These are phyloP conservation scores for Houttuynia cordata DNA, from an alignment of 164 flowering plant species.

Conservation along the genomic window DNA sequence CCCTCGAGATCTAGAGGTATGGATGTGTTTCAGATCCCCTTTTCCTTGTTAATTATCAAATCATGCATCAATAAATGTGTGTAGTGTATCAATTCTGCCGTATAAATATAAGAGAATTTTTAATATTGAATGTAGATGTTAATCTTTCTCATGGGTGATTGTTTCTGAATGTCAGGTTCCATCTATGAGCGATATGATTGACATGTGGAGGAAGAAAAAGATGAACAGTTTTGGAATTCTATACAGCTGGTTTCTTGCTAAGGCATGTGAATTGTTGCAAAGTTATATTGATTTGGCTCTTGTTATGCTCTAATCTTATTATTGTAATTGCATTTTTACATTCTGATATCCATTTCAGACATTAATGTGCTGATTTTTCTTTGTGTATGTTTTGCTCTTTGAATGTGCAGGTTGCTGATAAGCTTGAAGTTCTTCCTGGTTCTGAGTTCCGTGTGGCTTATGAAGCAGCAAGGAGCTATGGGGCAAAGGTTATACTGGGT, in stretches of 20 bases:
- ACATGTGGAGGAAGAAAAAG: slow-evolving; percentile 68
- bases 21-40: too few species aligned
- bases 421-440: slow-evolving; percentile 91
- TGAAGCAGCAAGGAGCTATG: slow-evolving; percentile 86
- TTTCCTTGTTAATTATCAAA: too few species aligned
- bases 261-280: slow-evolving; percentile 31
- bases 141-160: neutral
- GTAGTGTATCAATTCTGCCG: too few species aligned
- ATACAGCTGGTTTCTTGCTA: slow-evolving; percentile 93
- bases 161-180: slow-evolving; percentile 45
- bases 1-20: slow-evolving; percentile 60
- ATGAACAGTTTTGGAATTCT: slow-evolving; percentile 61
- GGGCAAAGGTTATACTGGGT: slow-evolving; percentile 89
- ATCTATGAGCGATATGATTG: slow-evolving; percentile 73
- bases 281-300: neutral
- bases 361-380: neutral
- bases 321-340: neutral
- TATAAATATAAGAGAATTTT: too few species aligned
- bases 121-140: too few species aligned
- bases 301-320: neutral
- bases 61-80: too few species aligned
- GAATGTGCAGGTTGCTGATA: slow-evolving; percentile 50
- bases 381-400: neutral
- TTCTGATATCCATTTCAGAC: too few species aligned
- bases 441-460: slow-evolving; percentile 90